Percentiles rank a stretch among this genome's conserved stretches.
Evolutionary conservation across 2,329 filamentous ascomycete genomes (phyloP).

Genomic region (Penicillium aurantiogriseum): DNA sequence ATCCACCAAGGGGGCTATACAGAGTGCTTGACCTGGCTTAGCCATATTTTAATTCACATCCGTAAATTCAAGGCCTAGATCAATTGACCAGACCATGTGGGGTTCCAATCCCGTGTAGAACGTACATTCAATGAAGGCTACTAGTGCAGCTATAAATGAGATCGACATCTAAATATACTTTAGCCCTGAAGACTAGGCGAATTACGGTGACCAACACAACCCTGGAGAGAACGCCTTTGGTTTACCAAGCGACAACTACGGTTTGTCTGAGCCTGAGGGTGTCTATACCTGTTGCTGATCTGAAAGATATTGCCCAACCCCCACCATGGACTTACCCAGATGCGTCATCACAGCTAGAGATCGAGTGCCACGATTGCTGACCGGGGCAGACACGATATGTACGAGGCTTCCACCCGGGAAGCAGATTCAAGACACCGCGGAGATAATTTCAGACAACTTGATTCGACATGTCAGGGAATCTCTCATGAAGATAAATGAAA

Average conservation of each 20-base stretch:
- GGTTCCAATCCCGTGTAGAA: neutral
- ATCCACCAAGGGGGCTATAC: neutral
- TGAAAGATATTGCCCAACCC: neutral
- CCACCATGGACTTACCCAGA: neutral
- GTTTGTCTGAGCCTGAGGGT: neutral
- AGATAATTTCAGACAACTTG: constrained; percentile 10
- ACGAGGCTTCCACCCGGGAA: neutral
- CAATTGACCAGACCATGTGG: neutral
- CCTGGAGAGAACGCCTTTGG: neutral
- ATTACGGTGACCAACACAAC: neutral
- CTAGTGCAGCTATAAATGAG: neutral
- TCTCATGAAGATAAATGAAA: constrained; percentile 32
- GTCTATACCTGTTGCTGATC: neutral
- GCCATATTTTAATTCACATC: neutral
- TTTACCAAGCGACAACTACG: neutral
- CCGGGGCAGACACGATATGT: neutral
- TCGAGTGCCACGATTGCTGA: neutral
- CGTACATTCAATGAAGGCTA: neutral
- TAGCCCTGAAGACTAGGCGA: neutral
- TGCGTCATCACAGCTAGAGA: neutral
- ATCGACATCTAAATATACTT: neutral
- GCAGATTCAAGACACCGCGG: neutral
- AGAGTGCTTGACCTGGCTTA: neutral
- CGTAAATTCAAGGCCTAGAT: neutral
- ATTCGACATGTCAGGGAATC: constrained; percentile 20